Evolutionary conservation across 202 grass and related monocot genomes (phyloP).

Genomic region (Saccharum hybrid): DNA sequence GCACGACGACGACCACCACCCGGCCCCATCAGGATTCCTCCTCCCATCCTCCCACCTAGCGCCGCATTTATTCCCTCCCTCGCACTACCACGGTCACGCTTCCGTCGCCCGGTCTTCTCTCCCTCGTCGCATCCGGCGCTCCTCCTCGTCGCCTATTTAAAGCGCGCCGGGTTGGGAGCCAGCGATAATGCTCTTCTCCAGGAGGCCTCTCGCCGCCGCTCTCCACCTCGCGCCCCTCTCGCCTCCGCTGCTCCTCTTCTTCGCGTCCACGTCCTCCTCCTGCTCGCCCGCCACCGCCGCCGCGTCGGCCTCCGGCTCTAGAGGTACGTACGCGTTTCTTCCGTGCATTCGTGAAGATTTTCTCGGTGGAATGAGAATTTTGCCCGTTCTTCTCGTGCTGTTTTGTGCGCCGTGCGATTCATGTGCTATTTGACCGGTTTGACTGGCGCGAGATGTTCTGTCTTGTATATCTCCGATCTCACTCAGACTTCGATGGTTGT

Average conservation of each 20-base stretch:
- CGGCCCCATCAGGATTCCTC: conserved; percentile 3
- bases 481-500: not conserved
- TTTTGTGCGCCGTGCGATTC: not conserved
- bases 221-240: conserved; percentile 52
- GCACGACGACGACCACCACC: not conserved
- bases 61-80: conserved; percentile 46
- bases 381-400: not conserved
- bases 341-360: conserved; percentile 17
- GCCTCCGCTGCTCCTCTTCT: conserved; percentile 49
- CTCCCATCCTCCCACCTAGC: not conserved
- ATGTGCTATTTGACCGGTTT: not conserved
- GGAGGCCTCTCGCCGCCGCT: conserved; percentile 63
- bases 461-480: not conserved
- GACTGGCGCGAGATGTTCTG: not conserved
- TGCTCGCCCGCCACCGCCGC: conserved; percentile 38
- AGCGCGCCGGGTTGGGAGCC: not conserved
- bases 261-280: conserved; percentile 37
- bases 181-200: conserved; percentile 62
- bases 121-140: conserved; percentile 26
- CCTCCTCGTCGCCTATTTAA: conserved; percentile 63
- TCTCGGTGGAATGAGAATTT: not conserved
- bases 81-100: conserved; percentile 19
- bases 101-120: conserved; percentile 26
- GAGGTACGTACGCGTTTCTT: conserved; percentile 36
- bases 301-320: not conserved